Base-by-base conservation (phyloP, 2,329 filamentous ascomycete genomes). In the Diaporthe ampelina region DNA sequence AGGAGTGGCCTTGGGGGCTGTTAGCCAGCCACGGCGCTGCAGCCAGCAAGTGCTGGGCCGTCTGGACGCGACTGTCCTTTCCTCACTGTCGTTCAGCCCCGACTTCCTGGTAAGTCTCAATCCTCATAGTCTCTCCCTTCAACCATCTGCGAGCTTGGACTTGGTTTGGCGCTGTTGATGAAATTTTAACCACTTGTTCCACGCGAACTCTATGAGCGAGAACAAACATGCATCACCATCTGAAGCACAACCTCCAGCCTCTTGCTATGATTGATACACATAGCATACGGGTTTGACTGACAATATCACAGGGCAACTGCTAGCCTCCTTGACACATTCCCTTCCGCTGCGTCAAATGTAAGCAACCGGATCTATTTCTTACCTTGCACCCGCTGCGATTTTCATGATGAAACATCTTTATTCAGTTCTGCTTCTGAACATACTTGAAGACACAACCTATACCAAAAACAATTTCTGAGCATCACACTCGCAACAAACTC, bases 201-300 rank as follows among this genome's bases (percentile, higher is more conserved):
- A 69, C 88, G 90, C 87, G 88, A 91, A 79, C 78, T 86, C 87
- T 88, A 69, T 83, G 90, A 91, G 89, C 90, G 88, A 81, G 86
- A 90, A 91, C 87, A 86, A 88, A 92, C 91, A 93, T 93, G 91
- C 91, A 93, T 91, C 92, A 93, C 91, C 91, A 93, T 93, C 91
- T 93, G 91, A 90, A 91, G 84, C 85, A 78, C 76, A 75, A 50
- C 70, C 71, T 59, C 61, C 73, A 73, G 70, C 74, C 67, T 54
- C 70, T 75, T 76, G 74, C 76, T 76, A 68, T 75, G 65, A n/a
- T 45, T 45, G 40, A 45, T 24, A 26, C 32, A 73, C 70, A 45
- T 37, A 50, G 50, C 59, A 72, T 43, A 56, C 54, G 52, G 37
- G 48, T 68, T 29, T 52, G 63, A 67, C 70, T 76, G 69, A 76